These are phyloP conservation scores for Tetrahymena malaccensis DNA, from an alignment of 73 alveolate species.

Conservation along the genomic window DNA sequence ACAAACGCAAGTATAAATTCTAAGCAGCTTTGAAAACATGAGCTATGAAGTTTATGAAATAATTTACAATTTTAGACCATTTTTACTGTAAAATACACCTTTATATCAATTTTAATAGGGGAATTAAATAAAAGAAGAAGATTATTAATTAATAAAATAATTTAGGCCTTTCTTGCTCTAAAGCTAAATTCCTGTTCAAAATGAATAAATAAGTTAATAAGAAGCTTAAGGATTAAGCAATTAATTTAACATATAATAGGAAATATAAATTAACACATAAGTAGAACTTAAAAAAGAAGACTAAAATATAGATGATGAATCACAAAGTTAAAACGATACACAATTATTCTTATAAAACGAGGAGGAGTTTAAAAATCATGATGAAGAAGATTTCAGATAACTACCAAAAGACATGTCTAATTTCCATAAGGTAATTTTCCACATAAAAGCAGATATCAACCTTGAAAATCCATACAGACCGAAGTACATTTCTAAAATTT, in stretches of 20 bases:
- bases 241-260: background rate
- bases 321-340: no score
- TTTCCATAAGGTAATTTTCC: background rate
- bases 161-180: background rate
- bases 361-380: background rate
- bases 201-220: no score
- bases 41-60: background rate
- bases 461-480: background rate
- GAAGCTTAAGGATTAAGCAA: no score
- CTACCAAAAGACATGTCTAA: background rate
- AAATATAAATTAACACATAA: no score
- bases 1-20: background rate
- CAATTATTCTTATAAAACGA: background rate
- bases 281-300: background rate
- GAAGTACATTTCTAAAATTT: background rate
- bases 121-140: no score
- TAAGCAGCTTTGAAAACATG: background rate
- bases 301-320: background rate
- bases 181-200: no score
- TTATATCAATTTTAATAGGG: background rate
- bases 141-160: no score
- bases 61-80: background rate
- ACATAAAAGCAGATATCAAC: background rate
- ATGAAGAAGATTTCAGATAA: background rate
- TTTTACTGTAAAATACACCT: no score